Conservation (phyloP, 1,284 basidiomycete genomes). For the Sanghuangporus sanghuang region DNA sequence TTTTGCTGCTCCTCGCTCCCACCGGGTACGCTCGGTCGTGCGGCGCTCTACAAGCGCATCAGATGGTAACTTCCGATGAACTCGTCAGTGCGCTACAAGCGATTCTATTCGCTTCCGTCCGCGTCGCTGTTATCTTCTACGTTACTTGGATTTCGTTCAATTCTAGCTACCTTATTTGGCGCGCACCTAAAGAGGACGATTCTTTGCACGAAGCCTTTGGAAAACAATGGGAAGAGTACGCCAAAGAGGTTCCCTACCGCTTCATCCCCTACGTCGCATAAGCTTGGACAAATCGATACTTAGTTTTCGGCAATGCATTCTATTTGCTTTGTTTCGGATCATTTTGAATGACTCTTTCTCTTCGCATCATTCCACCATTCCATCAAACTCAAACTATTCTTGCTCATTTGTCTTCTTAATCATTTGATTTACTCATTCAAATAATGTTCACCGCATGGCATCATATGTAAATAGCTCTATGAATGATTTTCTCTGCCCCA, state of each 20-base stretch:
- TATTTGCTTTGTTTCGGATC: neutral
- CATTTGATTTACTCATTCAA: neutral
- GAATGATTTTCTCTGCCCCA: too few species aligned
- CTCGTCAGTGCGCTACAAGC: neutral
- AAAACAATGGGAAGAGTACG: conserved; percentile 18
- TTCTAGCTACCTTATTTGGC: conserved; percentile 1
- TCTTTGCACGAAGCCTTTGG: conserved; percentile 18
- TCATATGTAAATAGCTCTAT: neutral
- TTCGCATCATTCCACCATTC: neutral
- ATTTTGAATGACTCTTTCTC: neutral
- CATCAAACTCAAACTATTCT: too few species aligned
- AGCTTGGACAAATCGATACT: neutral
- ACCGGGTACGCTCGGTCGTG: neutral
- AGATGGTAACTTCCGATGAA: neutral
- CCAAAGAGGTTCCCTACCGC: conserved; percentile 14
- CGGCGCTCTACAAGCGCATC: neutral
- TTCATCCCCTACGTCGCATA: conserved; percentile 17
- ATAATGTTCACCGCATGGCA: neutral
- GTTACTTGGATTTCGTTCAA: conserved; percentile 9
- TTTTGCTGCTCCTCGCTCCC: conserved; percentile 1
- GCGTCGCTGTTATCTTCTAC: neutral
- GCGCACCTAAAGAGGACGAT: conserved; percentile 18
- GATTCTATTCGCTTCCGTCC: neutral
- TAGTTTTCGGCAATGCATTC: neutral
- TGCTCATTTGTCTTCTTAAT: neutral